Conservation (phyloP, 306 rosid genomes). For the Abrus precatorius region DNA sequence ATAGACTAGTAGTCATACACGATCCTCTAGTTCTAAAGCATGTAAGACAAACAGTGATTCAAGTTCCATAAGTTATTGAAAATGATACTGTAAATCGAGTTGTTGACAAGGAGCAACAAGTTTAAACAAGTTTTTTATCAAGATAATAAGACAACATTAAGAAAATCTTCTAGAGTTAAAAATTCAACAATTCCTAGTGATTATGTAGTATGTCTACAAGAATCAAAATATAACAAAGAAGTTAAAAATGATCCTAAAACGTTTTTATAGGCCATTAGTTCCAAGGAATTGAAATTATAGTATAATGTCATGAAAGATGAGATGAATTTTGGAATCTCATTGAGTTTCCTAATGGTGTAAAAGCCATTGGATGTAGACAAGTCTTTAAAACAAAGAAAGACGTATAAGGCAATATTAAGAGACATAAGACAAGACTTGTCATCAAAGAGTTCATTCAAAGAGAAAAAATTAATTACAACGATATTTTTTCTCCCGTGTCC, state of each 20-base stretch:
- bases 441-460: too few species aligned
- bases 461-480: neutral
- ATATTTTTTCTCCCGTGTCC: neutral
- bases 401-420: neutral
- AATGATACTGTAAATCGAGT: neutral
- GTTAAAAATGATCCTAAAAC: neutral
- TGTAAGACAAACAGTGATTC: neutral
- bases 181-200: neutral
- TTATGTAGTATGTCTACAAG: neutral
- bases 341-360: neutral
- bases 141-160: neutral
- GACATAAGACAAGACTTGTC: too few species aligned
- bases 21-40: neutral
- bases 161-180: neutral
- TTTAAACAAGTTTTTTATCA: neutral
- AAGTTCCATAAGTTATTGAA: neutral
- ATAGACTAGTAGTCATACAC: neutral
- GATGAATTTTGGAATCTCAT: neutral
- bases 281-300: neutral
- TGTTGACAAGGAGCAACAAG: neutral
- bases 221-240: too few species aligned
- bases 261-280: neutral
- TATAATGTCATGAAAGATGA: too few species aligned
- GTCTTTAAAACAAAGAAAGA: neutral
- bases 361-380: neutral